These are phyloP conservation scores for Pleurotus pulmonarius DNA, from an alignment of 768 basidiomycete species.

Conservation along the genomic window DNA sequence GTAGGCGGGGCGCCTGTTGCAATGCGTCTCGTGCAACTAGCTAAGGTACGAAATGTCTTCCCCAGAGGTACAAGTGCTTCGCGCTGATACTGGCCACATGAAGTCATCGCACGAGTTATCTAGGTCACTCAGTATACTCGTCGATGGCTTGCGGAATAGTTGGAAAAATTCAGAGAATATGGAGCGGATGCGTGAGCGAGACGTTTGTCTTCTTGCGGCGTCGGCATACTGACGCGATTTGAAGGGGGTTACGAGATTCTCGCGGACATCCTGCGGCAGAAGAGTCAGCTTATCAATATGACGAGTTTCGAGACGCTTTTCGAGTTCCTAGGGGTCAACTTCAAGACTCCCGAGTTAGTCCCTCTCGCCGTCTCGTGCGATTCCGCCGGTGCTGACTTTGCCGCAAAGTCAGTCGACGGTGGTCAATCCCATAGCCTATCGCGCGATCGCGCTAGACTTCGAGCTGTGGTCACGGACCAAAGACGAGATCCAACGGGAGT, in stretches of 20 bases:
- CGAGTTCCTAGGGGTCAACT: slow-evolving; percentile 82
- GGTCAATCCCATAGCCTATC: slow-evolving; percentile 78
- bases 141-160: slow-evolving; percentile 74
- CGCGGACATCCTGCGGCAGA: slow-evolving; percentile 65
- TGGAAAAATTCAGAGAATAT: slow-evolving; percentile 97
- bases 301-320: slow-evolving; percentile 81
- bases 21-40: slow-evolving; percentile 71
- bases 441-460: slow-evolving; percentile 82
- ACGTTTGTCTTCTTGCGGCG: neutral
- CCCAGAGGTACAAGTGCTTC: neutral
- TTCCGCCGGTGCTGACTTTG: neutral
- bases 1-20: slow-evolving; percentile 79
- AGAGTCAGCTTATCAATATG: slow-evolving; percentile 72
- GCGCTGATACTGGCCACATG: neutral
- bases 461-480: slow-evolving; percentile 80
- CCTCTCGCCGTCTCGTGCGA: neutral
- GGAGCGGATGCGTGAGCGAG: slow-evolving; percentile 75
- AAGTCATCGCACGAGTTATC: slow-evolving; percentile 79
- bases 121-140: slow-evolving; percentile 64
- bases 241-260: slow-evolving; percentile 88
- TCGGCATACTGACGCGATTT: slow-evolving; percentile 1
- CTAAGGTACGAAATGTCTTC: slow-evolving; percentile 45
- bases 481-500: slow-evolving; percentile 69
- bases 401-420: slow-evolving; percentile 69
- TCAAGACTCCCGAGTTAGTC: slow-evolving; percentile 74